These are phyloP conservation scores for Backusella tuberculispora DNA, from an alignment of 192 early-diverging fungal species.

Conservation along the genomic window DNA sequence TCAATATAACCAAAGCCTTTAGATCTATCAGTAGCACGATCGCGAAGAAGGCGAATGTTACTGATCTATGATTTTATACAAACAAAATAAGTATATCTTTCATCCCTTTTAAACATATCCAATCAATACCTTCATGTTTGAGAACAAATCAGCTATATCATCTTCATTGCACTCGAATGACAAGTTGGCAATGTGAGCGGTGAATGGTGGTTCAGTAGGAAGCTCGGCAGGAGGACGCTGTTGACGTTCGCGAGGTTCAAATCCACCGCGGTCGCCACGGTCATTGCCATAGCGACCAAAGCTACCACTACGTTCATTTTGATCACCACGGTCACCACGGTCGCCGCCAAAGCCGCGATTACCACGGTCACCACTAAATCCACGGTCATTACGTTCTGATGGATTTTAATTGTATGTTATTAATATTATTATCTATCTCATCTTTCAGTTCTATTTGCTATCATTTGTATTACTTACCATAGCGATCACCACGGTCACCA, in stretches of 20 bases:
- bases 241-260: slow-evolving; percentile 42
- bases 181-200: slow-evolving; percentile 90
- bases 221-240: slow-evolving; percentile 59
- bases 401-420: not conserved
- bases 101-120: not conserved
- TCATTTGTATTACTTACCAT: slow-evolving; percentile 11
- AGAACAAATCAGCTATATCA: slow-evolving; percentile 77
- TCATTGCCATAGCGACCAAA: slow-evolving; percentile 33
- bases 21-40: slow-evolving; percentile 75
- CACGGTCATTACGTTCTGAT: not conserved
- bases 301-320: slow-evolving; percentile 12
- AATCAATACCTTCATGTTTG: slow-evolving; percentile 60
- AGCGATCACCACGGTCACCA: slow-evolving; percentile 9
- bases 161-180: slow-evolving; percentile 81
- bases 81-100: not conserved
- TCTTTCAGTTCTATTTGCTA: not conserved
- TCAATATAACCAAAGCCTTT: slow-evolving; percentile 98
- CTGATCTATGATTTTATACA: slow-evolving; percentile 55
- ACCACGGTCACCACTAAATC: slow-evolving; percentile 42
- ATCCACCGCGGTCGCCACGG: slow-evolving; percentile 43
- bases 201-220: slow-evolving; percentile 88
- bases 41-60: slow-evolving; percentile 80
- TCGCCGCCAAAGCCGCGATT: slow-evolving; percentile 37
- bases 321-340: slow-evolving; percentile 6
- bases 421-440: slow-evolving; percentile 12